Evolutionary conservation across 1,284 basidiomycete species (phyloP).

Genomic region (Schizophyllum commune): DNA sequence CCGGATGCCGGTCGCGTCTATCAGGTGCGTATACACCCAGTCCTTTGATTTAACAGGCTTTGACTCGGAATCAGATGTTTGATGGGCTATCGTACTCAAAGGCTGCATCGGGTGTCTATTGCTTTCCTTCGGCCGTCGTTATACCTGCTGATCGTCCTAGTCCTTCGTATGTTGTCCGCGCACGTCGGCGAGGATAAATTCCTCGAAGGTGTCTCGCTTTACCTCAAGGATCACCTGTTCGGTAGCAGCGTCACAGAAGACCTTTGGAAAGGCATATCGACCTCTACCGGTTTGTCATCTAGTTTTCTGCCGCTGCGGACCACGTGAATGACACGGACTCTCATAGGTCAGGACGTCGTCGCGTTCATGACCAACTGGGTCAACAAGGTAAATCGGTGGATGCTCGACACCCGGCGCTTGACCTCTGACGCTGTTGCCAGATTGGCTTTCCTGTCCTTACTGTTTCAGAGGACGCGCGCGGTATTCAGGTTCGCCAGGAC

Average conservation of each 20-base stretch:
- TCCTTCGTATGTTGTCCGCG: conserved; percentile 88
- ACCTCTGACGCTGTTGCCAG: conserved; percentile 22
- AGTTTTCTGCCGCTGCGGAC: background rate
- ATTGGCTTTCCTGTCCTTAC: conserved; percentile 86
- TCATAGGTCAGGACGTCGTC: conserved; percentile 62
- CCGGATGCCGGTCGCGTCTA: conserved; percentile 81
- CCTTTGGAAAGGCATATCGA: conserved; percentile 84
- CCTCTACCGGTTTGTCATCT: conserved; percentile 43
- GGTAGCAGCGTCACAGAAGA: conserved; percentile 83
- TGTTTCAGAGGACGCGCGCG: conserved; percentile 70
- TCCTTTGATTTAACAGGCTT: too few species aligned
- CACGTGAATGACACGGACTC: background rate
- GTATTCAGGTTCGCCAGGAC: conserved; percentile 80
- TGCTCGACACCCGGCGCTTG: background rate
- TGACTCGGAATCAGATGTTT: conserved; percentile 63
- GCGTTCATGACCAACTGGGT: conserved; percentile 93
- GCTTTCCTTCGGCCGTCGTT: background rate
- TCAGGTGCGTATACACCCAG: background rate
- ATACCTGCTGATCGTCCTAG: conserved; percentile 25
- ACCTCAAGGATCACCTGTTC: conserved; percentile 80
- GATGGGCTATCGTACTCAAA: conserved; percentile 84
- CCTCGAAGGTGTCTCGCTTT: conserved; percentile 82
- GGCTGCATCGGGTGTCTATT: conserved; percentile 61
- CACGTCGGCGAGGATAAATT: conserved; percentile 89
- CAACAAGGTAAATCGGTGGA: conserved; percentile 52